phyloP scores from a whole-genome alignment of 768 basidiomycete species.

The Boletus tylopilopsis region DNA sequence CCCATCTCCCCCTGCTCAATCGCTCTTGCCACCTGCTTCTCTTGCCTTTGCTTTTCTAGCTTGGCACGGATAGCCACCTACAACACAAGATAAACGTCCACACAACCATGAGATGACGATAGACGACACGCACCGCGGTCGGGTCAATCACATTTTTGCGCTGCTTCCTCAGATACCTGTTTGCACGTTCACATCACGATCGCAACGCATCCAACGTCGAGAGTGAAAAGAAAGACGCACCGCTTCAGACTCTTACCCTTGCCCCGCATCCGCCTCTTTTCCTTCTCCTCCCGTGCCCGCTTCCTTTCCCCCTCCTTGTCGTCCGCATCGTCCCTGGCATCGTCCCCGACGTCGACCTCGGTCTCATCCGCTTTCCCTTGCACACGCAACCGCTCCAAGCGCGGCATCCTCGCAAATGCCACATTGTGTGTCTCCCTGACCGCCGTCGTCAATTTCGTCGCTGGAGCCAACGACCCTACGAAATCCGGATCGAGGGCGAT shows the following conservation, averaged over 20 bases:
- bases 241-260: slow-evolving; percentile 84
- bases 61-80: slow-evolving; percentile 65
- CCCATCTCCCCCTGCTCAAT: slow-evolving; percentile 32
- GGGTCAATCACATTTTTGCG: slow-evolving; percentile 95
- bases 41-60: slow-evolving; percentile 54
- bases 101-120: neutral
- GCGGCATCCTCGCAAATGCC: slow-evolving; percentile 69
- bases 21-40: slow-evolving; percentile 34
- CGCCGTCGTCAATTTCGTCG: slow-evolving; percentile 53
- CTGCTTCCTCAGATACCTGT: slow-evolving; percentile 77
- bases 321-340: slow-evolving; percentile 29
- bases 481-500: slow-evolving; percentile 82
- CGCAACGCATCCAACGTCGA: too few relatives aligned
- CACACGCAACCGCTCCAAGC: slow-evolving; percentile 57
- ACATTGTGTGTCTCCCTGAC: slow-evolving; percentile 43
- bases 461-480: slow-evolving; percentile 64
- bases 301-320: slow-evolving; percentile 28
- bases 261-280: slow-evolving; percentile 83
- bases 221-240: slow-evolving; percentile 32
- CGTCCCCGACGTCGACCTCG: slow-evolving; percentile 38
- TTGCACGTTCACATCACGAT: neutral
- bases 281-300: slow-evolving; percentile 31
- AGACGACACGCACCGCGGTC: slow-evolving; percentile 45
- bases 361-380: slow-evolving; percentile 73
- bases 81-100: neutral